Evolutionary conservation across 2,329 filamentous ascomycete species (phyloP), one percentile per base, ranked within the genome.

Genomic region (Penicillium sp.): DNA sequence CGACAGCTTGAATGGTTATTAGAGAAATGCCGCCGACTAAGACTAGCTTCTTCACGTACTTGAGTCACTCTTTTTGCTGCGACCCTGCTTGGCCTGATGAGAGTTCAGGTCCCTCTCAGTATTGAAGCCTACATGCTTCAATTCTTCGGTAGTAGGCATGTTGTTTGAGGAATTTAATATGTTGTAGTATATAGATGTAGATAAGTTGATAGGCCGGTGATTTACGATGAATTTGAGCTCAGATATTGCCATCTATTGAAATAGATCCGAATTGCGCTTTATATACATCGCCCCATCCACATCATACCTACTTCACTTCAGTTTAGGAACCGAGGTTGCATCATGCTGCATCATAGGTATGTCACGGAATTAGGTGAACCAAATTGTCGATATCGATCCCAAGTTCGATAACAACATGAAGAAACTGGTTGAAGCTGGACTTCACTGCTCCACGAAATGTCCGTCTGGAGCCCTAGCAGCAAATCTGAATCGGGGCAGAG

Each of bases 61-160:
- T 19, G 69, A 70, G 44, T 66, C 63, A 52, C 70, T 72, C 53
- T 68, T 64, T 7, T 51, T 59, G n/a, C 66, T 67, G 46, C 61
- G 52, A 6, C 69, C 67, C 47, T 69, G 67, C 55, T 72, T 72
- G 21, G 65, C 62, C 51, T 69, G 61, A 54, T 70, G 62, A 43
- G 62, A 61, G 57, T 71, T 72, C 26, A 73, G 67, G 41, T 73
- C 68, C 41, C 61, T 60, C 59, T 73, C 66, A 10, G 70, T 68
- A 35, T 65, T 52, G 50, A 57, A 52, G 21, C 50, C 53, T 22
- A 69, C 64, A 38, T 62, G 41, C 34, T 53, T 58, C 29, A 63
- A 49, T 32, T 63, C 56, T 37, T 66, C 60, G 40, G 54, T 53
- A 19, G 59, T 48, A 17, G 55, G 51, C 57, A 62, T 65, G 48